Base-by-base conservation (phyloP, 2,329 filamentous ascomycete genomes). In the Colletotrichum filicis region DNA sequence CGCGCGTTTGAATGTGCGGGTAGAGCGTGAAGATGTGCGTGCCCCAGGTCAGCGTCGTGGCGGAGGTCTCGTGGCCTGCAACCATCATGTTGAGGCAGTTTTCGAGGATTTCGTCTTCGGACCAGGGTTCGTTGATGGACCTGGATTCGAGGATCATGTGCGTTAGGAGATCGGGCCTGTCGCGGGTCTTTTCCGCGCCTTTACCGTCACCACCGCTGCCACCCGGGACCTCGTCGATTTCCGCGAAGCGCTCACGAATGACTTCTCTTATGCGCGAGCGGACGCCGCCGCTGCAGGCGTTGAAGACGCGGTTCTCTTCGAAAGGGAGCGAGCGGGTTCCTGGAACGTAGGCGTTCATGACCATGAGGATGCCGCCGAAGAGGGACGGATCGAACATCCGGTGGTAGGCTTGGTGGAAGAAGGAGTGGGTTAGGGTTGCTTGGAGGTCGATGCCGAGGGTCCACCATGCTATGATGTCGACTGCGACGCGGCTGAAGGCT, bases 21-120 rank as follows among this genome's bases (percentile, higher is more conserved):
- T 83, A 75, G 49, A 79, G 77, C 6, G 80, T 76, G 9, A 87
- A 75, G 66, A 83, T 77, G 35, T 86, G 85, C 2, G 82, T 78
- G 0, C 81, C 80, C 85, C 85, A 87, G 0, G 81, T 82, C 60
- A 86, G 79, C 0, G 82, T 77, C 0, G 80, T 79, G 2, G 85
- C 84, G 1, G 84, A 86, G 0, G 85, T 86, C 69, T 87, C 85
- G 59, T 86, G 85, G 0, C 85, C 84, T 16, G 85, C 82, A 1
- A 83, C 80, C 42, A 86, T 77, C 74, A 86, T 83, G 8, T 85
- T 86, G 76, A 87, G 79, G 28, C 85, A 74, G 76, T 86, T 79
- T 49, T 80, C 81, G n/a, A 83, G 78, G 4, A 84, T 76, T 57
- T 84, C 79, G 67, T 82, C 77, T 19, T 68, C 70, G 37, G 63